Conservation (phyloP, 352 stramenopile genomes). For the Phytophthora niederhauseri region DNA sequence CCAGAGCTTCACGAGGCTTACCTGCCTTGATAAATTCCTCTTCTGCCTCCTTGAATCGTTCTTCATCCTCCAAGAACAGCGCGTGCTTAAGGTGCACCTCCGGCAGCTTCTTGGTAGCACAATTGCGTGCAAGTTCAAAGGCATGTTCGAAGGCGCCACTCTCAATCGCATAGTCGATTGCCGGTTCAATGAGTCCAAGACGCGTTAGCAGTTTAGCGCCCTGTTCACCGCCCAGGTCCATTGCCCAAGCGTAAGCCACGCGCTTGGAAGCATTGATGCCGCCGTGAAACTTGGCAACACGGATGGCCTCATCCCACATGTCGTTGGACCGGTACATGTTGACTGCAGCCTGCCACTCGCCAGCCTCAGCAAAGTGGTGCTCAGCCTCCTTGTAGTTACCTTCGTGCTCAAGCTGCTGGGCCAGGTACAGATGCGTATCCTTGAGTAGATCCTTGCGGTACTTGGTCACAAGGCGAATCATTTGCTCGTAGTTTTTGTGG, state of each 20-base stretch:
- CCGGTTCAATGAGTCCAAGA: slow-evolving; percentile 92
- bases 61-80: slow-evolving; percentile 94
- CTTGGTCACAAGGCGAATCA: slow-evolving; percentile 94
- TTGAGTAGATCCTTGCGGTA: slow-evolving; percentile 94
- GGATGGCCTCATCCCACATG: slow-evolving; percentile 95
- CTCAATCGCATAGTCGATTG: slow-evolving; percentile 95
- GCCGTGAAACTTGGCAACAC: slow-evolving; percentile 94
- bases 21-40: slow-evolving; percentile 93
- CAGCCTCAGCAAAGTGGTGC: slow-evolving; percentile 91
- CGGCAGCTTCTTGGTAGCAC: slow-evolving; percentile 86
- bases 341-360: slow-evolving; percentile 93
- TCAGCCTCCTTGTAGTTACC: slow-evolving; percentile 94
- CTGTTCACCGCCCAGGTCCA: slow-evolving; percentile 90
- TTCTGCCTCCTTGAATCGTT: slow-evolving; percentile 93
- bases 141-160: slow-evolving; percentile 93
- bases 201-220: slow-evolving; percentile 92
- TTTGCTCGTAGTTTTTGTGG: slow-evolving; percentile 95
- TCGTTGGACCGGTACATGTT: slow-evolving; percentile 96
- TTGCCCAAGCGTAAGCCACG: slow-evolving; percentile 94
- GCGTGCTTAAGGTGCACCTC: slow-evolving; percentile 95
- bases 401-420: slow-evolving; percentile 94
- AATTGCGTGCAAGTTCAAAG: slow-evolving; percentile 91
- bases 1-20: slow-evolving; percentile 94
- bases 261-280: slow-evolving; percentile 92
- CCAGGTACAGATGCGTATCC: slow-evolving; percentile 93